Base-by-base conservation (phyloP, 75 land plant species). In the Selaginella moellendorffii region DNA sequence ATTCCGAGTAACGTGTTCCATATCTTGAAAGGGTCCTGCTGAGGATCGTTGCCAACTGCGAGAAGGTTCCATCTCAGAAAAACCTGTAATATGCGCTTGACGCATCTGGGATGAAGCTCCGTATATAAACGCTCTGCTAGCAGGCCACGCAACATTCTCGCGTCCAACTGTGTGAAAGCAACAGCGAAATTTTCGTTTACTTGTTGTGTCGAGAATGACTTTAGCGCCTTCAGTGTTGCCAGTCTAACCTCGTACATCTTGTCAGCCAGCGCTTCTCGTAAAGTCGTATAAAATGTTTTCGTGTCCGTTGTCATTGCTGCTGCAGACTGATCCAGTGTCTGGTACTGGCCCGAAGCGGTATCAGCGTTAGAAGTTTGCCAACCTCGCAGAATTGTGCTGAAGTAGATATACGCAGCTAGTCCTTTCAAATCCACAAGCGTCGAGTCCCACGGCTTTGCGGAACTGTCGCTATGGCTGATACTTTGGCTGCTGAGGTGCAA, bases 201-300 rank as follows among this genome's bases (percentile, higher is more conserved):
- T 26, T 62, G 29, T 21, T 22, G 26, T 51, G 1, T 2, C 26
- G 63, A 66, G 36, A 12, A 36, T 30, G 28, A 30, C 63, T 79
- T 64, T 59, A 89, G 73, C 73, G 78, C 81, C 68, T 95, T 95
- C 36, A 95, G 29, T 28, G 87, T 71, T 51, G 82, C 77, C 63
- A 86, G 72, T 51, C 99, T 80, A 53, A 95, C 96, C 75, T 95
- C 99, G 72, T 95, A 86, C 58, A 78, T 73, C 24, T 70, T 14
- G 74, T 86, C 74, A 24, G 79, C 80, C 20, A 56, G 89, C 46
- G 53, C 77, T 65, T 53, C 53, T 36, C 46, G 46, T 36, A 36
- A 14, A 5, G 46, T 36, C 10, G 46, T 36, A 36, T 36, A 36
- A 36, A 36, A 36, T 5, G 46, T 14, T 5, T 14, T 36, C 10